Base-by-base conservation (phyloP, 2,329 filamentous ascomycete genomes). In the Amesomyces nigricolor region DNA sequence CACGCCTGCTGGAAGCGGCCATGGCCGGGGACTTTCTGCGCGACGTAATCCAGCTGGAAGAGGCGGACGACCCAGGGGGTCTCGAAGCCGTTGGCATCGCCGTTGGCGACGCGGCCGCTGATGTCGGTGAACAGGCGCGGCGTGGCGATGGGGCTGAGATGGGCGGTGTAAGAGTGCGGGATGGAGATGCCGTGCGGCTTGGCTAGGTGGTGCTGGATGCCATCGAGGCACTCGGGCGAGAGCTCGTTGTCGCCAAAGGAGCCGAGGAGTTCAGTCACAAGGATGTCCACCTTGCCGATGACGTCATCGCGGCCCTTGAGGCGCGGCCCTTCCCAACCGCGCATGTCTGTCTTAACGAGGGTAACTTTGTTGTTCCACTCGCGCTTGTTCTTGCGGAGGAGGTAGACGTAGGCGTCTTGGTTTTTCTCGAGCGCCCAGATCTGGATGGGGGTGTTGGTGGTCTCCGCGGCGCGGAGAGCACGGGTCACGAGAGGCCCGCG, bases 361-460 rank as follows among this genome's bases (percentile, higher is more conserved):
- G 86, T 91, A 17, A 96, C 92, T 51, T 80, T 80, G 19, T 85
- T 83, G 55, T 77, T 79, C 94, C 94, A 99, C n/a, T 84, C 78
- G 16, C 79, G 82, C 61, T 86, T 78, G 66, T 97, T 97, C 67
- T 95, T 90, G 22, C 89, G 81, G 59, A 96, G 84, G 2, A 99
- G 81, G 62, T 96, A 85, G 6, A 99, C 91, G 68, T 92, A 97
- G 0, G 94, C 94, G 67, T 99, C 97, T 4, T 90, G 94, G 71
- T 99, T 99, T 79, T 99, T 99, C 72, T 99, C 94, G 3, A 99
- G 83, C 0, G 89, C 94, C 85, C 91, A 97, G 45, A 95, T 80
- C 63, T 91, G 85, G 49, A 97, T 87, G 17, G 83, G 77, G 3
- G 96, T 86, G 1, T 86, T 86, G 1, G 90, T 87, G 14, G 76